Evolutionary conservation across 140 eudicot species (phyloP).

Genomic region (Flaveria floridana): DNA sequence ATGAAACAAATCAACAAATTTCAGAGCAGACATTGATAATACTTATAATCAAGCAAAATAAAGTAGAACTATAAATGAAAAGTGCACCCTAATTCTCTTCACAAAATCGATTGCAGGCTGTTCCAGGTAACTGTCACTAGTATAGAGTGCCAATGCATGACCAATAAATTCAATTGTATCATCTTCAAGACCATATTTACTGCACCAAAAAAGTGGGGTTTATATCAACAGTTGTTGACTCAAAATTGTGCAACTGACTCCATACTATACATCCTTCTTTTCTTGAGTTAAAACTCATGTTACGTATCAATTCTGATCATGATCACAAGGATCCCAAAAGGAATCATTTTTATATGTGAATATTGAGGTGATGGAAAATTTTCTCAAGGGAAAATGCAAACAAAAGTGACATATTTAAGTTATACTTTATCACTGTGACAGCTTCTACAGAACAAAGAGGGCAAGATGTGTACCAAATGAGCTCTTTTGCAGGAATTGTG

Average conservation of each 20-base stretch:
- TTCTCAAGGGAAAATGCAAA: background rate
- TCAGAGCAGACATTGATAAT: background rate
- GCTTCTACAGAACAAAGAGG: slow-evolving; percentile 17
- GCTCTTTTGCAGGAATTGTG: slow-evolving; percentile 68
- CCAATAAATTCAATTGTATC: slow-evolving; percentile 89
- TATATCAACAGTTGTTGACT: background rate
- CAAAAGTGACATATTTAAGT: background rate
- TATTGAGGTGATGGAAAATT: background rate
- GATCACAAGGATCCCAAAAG: background rate
- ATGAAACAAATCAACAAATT: background rate
- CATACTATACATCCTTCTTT: too few species aligned
- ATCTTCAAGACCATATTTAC: slow-evolving; percentile 93
- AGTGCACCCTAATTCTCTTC: slow-evolving; percentile 73
- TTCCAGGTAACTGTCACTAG: slow-evolving; percentile 65
- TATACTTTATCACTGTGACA: background rate
- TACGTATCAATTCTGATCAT: background rate
- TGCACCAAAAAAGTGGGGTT: slow-evolving; percentile 30
- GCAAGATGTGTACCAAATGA: slow-evolving; percentile 51
- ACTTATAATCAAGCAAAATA: background rate
- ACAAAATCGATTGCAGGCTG: slow-evolving; percentile 78
- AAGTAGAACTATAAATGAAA: slow-evolving; percentile 14
- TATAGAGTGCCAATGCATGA: slow-evolving; percentile 82
- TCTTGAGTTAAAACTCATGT: background rate
- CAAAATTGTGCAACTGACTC: background rate
- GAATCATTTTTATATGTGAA: background rate